Evolutionary conservation across 306 rosid genomes (phyloP), one percentile per base, ranked within the genome.

Genomic region (Sicyos baderoa): DNA sequence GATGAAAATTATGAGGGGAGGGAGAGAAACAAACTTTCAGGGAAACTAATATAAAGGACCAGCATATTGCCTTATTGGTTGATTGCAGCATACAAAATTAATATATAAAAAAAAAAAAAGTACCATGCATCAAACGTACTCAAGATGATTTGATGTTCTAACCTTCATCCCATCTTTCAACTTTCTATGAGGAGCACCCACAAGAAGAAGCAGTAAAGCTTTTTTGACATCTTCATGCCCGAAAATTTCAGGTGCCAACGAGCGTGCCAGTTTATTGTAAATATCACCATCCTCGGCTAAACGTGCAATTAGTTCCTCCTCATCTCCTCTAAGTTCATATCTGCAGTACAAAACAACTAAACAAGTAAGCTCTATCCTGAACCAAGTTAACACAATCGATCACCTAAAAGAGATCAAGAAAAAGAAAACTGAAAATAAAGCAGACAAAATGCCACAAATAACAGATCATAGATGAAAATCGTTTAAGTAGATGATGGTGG

Each of bases 81-180:
- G 67, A 60, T n/a, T 48, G 40, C 42, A 67, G 56, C 47, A 54
- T 56, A 9, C 48, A 15, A 55, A 5, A 16, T 62, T 27, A 51
- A 54, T 58, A n/a, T n/a, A n/a, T n/a, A n/a, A n/a, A n/a, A 2
- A 74, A 22, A 14, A 16, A 17, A 17, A n/a, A 9, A 52, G 7
- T 7, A 2, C 1, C 25, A 67, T 15, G 23, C 57, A 47, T 13
- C 45, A 49, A 23, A 25, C 45, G 25, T 16, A 48, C 44, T 15
- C 16, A 1, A 7, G 16, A 9, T 14, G 16, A 65, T 45, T 44
- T 47, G 16, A 74, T 42, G 78, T 22, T 65, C 42, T 42, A 82
- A 90, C 91, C 97, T 86, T 94, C 99, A 90, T 94, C 75, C 99
- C 96, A 81, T 94, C 99, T 79, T 84, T 94, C 75, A 94, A 83